Base-by-base conservation (phyloP, 1,284 basidiomycete genomes). In the Tylopilus sp. region DNA sequence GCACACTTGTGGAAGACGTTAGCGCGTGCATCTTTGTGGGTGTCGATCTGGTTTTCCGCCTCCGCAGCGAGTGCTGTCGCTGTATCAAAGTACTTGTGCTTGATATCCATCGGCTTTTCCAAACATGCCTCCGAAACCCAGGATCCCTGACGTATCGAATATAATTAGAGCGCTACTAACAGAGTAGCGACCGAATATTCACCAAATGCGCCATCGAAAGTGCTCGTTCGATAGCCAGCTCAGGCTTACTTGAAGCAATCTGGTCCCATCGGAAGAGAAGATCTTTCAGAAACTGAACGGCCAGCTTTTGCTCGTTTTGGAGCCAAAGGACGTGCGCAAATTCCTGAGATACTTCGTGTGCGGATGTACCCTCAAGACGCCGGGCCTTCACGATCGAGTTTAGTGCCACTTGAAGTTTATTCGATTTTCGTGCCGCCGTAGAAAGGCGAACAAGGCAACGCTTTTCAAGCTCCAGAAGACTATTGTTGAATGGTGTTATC, bases 261-360 rank as follows among this genome's bases (percentile, higher is more conserved):
- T 58, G 44, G 28, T 46, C 56, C 30, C 55, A 58, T 46, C 15
- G 57, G 34, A 52, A 46, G 16, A 80, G 48, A 12, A 86, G 67
- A 30, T 74, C 74, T 46, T 77, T 76, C 48, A 96, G 73, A 49
- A 82, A 84, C 56, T 89, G 80, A 30, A 96, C 85, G 0, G 96
- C 95, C 1, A 88, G 71, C 46, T 83, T 82, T 58, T 92, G 89
- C 62, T 98, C 93, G 31, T 83, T 81, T 58, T 92, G 87, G 5
- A 81, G 71, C 93, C 96, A 98, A 11, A 98, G 76, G 6, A 97
- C 92, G 48, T 86, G 81, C 2, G 95, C 87, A 57, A 92, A 92
- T 65, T 97, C 94, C 59, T 84, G 75, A 1, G 78, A 78, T n/a
- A 88, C 77, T 25, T 81, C 74, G 13, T 83, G 74, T 1, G 74